Percentiles rank a stretch among this genome's conserved stretches.
These are phyloP conservation scores for Pseudonectria buxi DNA, from an alignment of 2,329 filamentous ascomycete species.

Conservation along the genomic window DNA sequence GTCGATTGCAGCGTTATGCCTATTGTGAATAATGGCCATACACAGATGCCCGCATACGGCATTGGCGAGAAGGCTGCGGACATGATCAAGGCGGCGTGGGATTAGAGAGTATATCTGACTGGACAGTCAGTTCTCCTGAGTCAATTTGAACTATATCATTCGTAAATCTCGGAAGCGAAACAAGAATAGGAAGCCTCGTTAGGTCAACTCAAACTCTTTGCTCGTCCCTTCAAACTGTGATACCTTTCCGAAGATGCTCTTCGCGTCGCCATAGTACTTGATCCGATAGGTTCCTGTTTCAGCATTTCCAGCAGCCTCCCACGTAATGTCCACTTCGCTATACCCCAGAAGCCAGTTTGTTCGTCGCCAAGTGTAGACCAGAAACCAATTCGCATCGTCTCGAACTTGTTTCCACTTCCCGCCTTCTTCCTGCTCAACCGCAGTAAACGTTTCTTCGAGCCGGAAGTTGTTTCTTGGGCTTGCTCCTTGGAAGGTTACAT, in stretches of 20 bases:
- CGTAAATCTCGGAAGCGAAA: too few relatives aligned
- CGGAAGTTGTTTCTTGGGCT: constrained; percentile 86
- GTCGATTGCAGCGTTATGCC: constrained; percentile 49
- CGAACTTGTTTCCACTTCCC: constrained; percentile 58
- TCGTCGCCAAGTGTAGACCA: constrained; percentile 75
- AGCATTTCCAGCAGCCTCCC: constrained; percentile 54
- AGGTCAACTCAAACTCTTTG: constrained; percentile 5
- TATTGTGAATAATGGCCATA: constrained; percentile 38
- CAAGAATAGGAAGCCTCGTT: neutral
- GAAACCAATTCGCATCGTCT: constrained; percentile 74
- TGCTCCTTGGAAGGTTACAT: constrained; percentile 70
- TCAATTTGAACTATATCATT: neutral
- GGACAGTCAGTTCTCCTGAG: too few relatives aligned
- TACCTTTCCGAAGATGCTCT: constrained; percentile 33
- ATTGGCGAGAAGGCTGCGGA: constrained; percentile 47
- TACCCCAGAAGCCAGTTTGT: constrained; percentile 62
- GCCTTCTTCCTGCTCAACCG: constrained; percentile 57
- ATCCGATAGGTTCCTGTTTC: constrained; percentile 66
- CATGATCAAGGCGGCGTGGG: constrained; percentile 36
- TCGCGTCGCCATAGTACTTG: constrained; percentile 79
- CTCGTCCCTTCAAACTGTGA: constrained; percentile 6
- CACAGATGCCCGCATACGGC: constrained; percentile 52
- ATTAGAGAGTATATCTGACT: too few relatives aligned
- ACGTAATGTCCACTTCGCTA: constrained; percentile 71
- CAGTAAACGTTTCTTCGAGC: constrained; percentile 69